Evolutionary conservation across 2,329 filamentous ascomycete genomes (phyloP).

Genomic region (Dothiorella sarmentorum): DNA sequence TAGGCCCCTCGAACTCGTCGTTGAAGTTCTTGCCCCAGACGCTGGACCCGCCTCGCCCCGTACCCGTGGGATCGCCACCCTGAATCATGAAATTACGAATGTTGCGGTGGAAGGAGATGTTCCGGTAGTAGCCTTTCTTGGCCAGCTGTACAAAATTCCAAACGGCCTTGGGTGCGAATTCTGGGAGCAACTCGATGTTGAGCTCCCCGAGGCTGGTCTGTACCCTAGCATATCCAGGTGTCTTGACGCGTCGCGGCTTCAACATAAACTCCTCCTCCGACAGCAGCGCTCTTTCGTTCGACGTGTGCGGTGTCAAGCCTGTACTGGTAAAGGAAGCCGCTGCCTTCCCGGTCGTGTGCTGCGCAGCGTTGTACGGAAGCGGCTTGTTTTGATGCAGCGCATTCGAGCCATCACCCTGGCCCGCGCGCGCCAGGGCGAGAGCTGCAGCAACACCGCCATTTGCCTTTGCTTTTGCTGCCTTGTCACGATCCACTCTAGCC

Average conservation of each 20-base stretch:
- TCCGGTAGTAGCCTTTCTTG: constrained; percentile 85
- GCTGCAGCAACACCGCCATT: constrained; percentile 24
- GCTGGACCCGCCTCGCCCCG: constrained; percentile 82
- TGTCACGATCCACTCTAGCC: constrained; percentile 68
- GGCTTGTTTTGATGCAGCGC: constrained; percentile 30
- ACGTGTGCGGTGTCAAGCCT: constrained; percentile 87
- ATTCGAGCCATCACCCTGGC: background rate
- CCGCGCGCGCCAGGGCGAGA: constrained; percentile 29
- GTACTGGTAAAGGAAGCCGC: constrained; percentile 96
- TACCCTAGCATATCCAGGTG: constrained; percentile 86
- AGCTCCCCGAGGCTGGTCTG: constrained; percentile 81
- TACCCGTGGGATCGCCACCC: constrained; percentile 89
- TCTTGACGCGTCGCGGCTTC: constrained; percentile 81
- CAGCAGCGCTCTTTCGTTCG: constrained; percentile 77
- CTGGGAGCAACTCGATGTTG: constrained; percentile 85
- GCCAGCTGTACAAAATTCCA: constrained; percentile 94
- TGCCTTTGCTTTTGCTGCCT: constrained; percentile 28
- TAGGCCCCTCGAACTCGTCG: constrained; percentile 87
- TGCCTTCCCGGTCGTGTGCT: constrained; percentile 84
- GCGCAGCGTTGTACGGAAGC: constrained; percentile 76
- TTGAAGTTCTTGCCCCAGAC: constrained; percentile 94
- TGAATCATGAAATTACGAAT: constrained; percentile 98
- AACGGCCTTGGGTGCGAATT: constrained; percentile 86
- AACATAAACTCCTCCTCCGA: constrained; percentile 97
- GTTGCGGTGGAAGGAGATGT: constrained; percentile 84